phyloP scores from a whole-genome alignment of 768 basidiomycete species.

The Mycena venus region DNA sequence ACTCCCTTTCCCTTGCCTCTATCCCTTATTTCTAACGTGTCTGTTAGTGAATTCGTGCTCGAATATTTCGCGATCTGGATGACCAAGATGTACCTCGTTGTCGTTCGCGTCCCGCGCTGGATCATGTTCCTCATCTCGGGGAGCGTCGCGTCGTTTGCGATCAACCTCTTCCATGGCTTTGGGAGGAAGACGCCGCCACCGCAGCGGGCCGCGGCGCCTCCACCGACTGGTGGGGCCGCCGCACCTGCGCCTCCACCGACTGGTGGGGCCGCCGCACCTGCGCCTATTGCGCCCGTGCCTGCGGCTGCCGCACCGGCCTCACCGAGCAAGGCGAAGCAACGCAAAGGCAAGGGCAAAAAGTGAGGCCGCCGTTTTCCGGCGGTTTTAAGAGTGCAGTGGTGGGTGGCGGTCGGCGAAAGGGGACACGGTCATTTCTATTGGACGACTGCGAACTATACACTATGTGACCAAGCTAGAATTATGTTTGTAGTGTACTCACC shows the following conservation, averaged over 20 bases:
- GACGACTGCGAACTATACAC: background rate
- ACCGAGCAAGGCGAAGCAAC: slow-evolving; percentile 44
- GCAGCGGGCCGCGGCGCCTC: background rate
- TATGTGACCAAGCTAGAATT: background rate
- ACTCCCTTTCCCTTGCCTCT: background rate
- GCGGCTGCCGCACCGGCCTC: slow-evolving; percentile 22
- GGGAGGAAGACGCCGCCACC: background rate
- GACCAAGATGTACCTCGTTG: slow-evolving; percentile 68
- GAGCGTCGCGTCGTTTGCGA: slow-evolving; percentile 71
- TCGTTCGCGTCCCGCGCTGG: slow-evolving; percentile 77
- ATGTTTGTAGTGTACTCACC: background rate
- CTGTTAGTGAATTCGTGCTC: slow-evolving; percentile 65
- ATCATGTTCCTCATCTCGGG: slow-evolving; percentile 77
- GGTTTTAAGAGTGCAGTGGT: no score
- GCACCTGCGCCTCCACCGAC: background rate
- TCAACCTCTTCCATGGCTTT: slow-evolving; percentile 72
- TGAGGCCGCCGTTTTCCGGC: no score
- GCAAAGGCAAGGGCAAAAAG: slow-evolving; percentile 48
- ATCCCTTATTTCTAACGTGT: slow-evolving; percentile 1
- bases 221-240: background rate
- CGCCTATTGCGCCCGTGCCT: slow-evolving; percentile 5
- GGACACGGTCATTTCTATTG: background rate
- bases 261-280: background rate
- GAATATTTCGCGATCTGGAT: slow-evolving; percentile 64
- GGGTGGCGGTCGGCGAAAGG: background rate